Percentiles rank a stretch among this genome's conserved stretches.
These are phyloP conservation scores for Nidularia pulvinata DNA, from an alignment of 768 basidiomycete genomes.

Conservation along the genomic window DNA sequence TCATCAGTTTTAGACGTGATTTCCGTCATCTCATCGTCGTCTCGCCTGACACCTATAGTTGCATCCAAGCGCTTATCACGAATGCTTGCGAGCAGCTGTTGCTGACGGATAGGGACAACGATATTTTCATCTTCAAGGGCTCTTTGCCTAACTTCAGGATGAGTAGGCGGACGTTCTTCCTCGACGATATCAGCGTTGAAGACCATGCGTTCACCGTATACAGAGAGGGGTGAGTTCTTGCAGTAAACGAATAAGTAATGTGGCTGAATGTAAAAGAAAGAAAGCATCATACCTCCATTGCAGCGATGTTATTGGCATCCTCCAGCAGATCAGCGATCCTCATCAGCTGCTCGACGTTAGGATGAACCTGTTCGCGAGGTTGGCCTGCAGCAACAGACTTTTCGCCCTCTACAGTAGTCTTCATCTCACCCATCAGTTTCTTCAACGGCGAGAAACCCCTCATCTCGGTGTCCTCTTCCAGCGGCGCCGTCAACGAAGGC, in stretches of 20 bases:
- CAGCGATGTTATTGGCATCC: conserved; percentile 64
- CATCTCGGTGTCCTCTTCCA: conserved; percentile 93
- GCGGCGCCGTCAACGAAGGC: conserved; percentile 52
- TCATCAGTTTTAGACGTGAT: conserved; percentile 77
- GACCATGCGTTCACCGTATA: conserved; percentile 30
- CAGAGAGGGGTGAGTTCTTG: conserved; percentile 41
- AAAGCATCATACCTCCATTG: conserved; percentile 48
- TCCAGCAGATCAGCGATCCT: conserved; percentile 82
- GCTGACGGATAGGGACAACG: conserved; percentile 9
- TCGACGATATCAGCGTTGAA: conserved; percentile 29
- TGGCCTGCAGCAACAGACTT: conserved; percentile 14
- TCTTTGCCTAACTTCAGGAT: conserved; percentile 9
- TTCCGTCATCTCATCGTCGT: conserved; percentile 67
- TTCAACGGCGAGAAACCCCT: conserved; percentile 85
- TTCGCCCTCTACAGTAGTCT: conserved; percentile 16
- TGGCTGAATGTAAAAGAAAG: conserved; percentile 1
- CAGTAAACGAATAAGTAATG: background rate
- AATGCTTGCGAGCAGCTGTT: conserved; percentile 18
- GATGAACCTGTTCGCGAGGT: conserved; percentile 54
- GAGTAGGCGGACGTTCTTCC: conserved; percentile 5
- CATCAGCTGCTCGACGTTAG: conserved; percentile 97
- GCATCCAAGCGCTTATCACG: conserved; percentile 16
- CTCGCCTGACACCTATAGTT: conserved; percentile 21
- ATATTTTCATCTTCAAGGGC: conserved; percentile 1
- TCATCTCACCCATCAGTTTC: conserved; percentile 46